phyloP scores from a whole-genome alignment of 148 eudicot species.

The Vaccinium macrocarpon region DNA sequence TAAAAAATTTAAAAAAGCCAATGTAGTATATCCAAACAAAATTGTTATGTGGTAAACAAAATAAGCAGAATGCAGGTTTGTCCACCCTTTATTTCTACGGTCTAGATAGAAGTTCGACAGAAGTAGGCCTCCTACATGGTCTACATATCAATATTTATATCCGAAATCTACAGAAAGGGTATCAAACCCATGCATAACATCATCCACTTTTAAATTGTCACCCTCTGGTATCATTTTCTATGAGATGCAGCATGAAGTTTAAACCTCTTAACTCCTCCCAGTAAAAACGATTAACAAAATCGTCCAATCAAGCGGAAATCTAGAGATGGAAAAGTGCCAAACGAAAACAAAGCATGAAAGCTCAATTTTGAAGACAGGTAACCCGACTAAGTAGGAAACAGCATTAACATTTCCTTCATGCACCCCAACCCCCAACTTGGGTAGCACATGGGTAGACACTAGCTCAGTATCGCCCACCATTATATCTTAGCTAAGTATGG shows the following conservation, averaged over 20 bases:
- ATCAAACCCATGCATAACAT: conserved; percentile 3
- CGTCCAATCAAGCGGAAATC: background rate
- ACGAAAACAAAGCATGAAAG: background rate
- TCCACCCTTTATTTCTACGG: background rate
- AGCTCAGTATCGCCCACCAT: background rate
- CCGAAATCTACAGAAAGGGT: background rate
- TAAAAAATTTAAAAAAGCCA: background rate
- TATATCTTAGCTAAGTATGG: background rate
- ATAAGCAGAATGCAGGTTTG: background rate
- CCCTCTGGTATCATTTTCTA: conserved; percentile 7
- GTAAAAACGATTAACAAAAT: background rate
- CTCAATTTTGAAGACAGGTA: background rate
- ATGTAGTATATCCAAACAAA: background rate
- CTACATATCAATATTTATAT: background rate
- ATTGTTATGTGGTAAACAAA: background rate
- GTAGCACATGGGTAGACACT: too few species aligned
- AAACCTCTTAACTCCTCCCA: background rate
- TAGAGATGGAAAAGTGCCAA: background rate
- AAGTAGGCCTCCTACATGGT: background rate
- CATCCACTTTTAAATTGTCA: background rate
- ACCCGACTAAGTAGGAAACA: background rate
- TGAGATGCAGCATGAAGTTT: background rate
- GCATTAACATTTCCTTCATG: background rate
- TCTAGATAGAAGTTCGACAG: background rate
- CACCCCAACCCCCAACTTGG: background rate